These are phyloP conservation scores for Cercis canadensis DNA, from an alignment of 306 rosid species.

Conservation along the genomic window DNA sequence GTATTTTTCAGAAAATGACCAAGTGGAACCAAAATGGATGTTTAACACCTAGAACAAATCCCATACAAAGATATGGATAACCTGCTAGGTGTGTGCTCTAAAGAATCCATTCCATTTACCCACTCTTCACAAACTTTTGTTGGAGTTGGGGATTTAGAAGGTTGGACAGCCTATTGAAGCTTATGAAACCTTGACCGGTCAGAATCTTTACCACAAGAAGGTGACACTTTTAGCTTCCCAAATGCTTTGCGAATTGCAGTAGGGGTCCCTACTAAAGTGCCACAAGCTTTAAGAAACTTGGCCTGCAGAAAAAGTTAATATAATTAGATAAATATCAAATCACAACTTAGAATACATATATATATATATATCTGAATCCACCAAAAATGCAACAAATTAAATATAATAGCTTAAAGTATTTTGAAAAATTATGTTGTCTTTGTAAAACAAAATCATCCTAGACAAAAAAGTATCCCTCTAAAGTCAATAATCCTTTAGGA, in stretches of 20 bases:
- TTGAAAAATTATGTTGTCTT: not conserved
- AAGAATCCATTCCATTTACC: conserved; percentile 45
- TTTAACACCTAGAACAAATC: not conserved
- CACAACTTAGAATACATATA: conserved; percentile 13
- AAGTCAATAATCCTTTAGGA: too few species aligned
- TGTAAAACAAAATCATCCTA: not conserved
- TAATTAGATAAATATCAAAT: not conserved
- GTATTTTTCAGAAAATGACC: conserved; percentile 27
- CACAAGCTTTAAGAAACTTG: conserved; percentile 68
- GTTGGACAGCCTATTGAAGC: conserved; percentile 45
- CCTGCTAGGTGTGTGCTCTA: conserved; percentile 77
- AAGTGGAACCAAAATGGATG: not conserved
- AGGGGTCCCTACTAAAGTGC: conserved; percentile 60
- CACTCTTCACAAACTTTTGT: conserved; percentile 46
- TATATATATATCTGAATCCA: conserved; percentile 2
- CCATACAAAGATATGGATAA: conserved; percentile 36
- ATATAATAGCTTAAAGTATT: not conserved
- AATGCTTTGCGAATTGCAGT: conserved; percentile 57
- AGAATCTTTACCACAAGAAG: conserved; percentile 36
- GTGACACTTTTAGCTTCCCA: conserved; percentile 37
- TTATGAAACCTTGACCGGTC: conserved; percentile 45
- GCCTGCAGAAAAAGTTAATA: conserved; percentile 60
- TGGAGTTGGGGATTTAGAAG: conserved; percentile 59
- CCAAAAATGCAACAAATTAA: conserved; percentile 16
- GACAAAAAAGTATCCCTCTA: not conserved